Conservation (phyloP, 75 land plant genomes). For the Picea glauca region DNA sequence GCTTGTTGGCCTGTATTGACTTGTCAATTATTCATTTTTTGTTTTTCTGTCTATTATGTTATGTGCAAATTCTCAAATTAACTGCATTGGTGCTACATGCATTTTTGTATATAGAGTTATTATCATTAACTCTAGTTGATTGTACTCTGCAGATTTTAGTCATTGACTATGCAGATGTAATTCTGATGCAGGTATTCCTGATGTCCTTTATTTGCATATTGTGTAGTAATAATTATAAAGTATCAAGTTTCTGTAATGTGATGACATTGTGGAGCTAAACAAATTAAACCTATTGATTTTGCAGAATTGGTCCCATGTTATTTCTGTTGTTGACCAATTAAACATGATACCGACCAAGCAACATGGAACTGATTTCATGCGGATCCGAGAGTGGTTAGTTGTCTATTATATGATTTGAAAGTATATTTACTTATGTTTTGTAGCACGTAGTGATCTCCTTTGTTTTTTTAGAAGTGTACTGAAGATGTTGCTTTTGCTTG, state of each 20-base stretch:
- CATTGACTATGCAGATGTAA: conserved; percentile 89
- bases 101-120: background rate
- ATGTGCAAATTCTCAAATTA: background rate
- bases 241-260: background rate
- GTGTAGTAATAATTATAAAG: background rate
- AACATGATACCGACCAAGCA: conserved; percentile 72
- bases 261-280: background rate
- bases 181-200: conserved; percentile 78
- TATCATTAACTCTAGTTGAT: conserved; percentile 3
- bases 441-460: background rate
- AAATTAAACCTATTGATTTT: background rate
- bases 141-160: conserved; percentile 54
- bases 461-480: background rate
- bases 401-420: background rate
- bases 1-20: background rate
- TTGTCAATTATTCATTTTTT: background rate
- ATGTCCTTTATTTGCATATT: background rate
- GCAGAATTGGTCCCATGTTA: conserved; percentile 93
- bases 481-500: background rate
- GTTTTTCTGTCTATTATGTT: background rate
- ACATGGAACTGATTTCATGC: conserved; percentile 91
- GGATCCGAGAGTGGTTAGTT: conserved; percentile 80
- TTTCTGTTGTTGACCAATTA: conserved; percentile 57
- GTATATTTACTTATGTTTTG: background rate
- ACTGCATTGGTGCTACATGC: background rate